These are phyloP conservation scores for Peronosclerospora sorghi DNA, from an alignment of 352 stramenopile species.

Conservation along the genomic window DNA sequence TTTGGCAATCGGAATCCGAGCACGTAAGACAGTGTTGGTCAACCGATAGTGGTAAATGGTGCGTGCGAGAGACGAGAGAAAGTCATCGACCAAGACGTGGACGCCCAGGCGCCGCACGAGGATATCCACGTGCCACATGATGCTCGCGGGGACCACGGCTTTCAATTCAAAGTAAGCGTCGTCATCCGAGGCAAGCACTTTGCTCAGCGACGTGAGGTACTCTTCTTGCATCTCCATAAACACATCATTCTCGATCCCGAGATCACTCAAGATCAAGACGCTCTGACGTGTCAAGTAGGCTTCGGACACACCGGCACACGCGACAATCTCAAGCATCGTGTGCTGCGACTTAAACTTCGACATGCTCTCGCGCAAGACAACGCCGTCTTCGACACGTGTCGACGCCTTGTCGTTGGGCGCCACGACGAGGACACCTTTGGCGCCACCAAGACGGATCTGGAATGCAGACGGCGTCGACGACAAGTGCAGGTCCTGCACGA, in stretches of 20 bases:
- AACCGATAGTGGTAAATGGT: slow-evolving; percentile 63
- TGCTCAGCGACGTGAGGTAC: slow-evolving; percentile 41
- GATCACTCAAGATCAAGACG: slow-evolving; percentile 52
- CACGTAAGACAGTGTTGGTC: slow-evolving; percentile 55
- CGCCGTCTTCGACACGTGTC: slow-evolving; percentile 9
- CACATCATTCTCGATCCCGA: slow-evolving; percentile 44
- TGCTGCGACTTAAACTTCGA: slow-evolving; percentile 54
- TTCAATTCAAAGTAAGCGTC: slow-evolving; percentile 41
- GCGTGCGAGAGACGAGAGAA: slow-evolving; percentile 37
- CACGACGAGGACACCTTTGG: slow-evolving; percentile 66
- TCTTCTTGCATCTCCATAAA: slow-evolving; percentile 67
- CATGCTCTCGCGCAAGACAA: slow-evolving; percentile 57
- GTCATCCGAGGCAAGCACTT: slow-evolving; percentile 39
- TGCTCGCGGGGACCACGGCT: slow-evolving; percentile 19
- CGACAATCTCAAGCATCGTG: slow-evolving; percentile 60
- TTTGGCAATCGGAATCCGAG: slow-evolving; percentile 60
- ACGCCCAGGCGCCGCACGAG: slow-evolving; percentile 30
- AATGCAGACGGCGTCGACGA: slow-evolving; percentile 43
- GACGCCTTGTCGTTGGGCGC: slow-evolving; percentile 23
- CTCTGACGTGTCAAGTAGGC: slow-evolving; percentile 71
- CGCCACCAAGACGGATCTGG: slow-evolving; percentile 60
- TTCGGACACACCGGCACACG: slow-evolving; percentile 34
- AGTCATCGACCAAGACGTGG: slow-evolving; percentile 32
- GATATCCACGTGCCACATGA: slow-evolving; percentile 28
- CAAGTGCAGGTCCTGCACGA: slow-evolving; percentile 32